phyloP scores from a whole-genome alignment of 352 stramenopile species.

The Globisporangium solare region DNA sequence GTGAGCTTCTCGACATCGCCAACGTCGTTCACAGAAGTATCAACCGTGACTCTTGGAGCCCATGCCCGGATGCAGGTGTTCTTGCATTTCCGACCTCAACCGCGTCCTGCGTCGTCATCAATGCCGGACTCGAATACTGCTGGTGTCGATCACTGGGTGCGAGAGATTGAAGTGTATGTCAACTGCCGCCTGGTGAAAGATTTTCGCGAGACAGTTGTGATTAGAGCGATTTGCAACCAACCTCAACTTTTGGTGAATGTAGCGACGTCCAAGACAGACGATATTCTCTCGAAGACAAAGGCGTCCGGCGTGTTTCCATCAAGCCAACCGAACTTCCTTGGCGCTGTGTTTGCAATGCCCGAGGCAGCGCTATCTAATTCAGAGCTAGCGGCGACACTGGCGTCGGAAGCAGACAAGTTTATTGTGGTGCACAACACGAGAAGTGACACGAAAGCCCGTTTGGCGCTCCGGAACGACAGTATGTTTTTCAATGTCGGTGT shows the following conservation, averaged over 20 bases:
- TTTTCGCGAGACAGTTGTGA: slow-evolving; percentile 79
- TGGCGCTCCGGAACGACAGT: slow-evolving; percentile 79
- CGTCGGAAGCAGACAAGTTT: slow-evolving; percentile 54
- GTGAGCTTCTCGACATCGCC: slow-evolving; percentile 80
- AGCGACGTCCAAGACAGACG: slow-evolving; percentile 35
- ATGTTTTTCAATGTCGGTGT: slow-evolving; percentile 81
- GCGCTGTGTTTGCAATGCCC: slow-evolving; percentile 75
- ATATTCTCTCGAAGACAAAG: slow-evolving; percentile 22
- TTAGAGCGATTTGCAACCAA: slow-evolving; percentile 73
- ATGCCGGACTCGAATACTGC: slow-evolving; percentile 4
- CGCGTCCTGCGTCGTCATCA: slow-evolving; percentile 17
- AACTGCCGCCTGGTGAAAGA: slow-evolving; percentile 87
- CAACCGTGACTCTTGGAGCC: slow-evolving; percentile 64
- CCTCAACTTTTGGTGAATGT: slow-evolving; percentile 76
- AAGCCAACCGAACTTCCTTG: slow-evolving; percentile 70
- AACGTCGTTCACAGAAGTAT: slow-evolving; percentile 81
- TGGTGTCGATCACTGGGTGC: slow-evolving; percentile 53
- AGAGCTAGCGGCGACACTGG: slow-evolving; percentile 22
- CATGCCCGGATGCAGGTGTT: slow-evolving; percentile 80
- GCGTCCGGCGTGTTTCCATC: slow-evolving; percentile 22
- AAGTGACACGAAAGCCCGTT: slow-evolving; percentile 52
- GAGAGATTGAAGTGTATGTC: slow-evolving; percentile 84
- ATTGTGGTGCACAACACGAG: slow-evolving; percentile 75
- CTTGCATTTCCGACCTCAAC: slow-evolving; percentile 79
- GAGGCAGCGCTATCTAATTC: slow-evolving; percentile 51